Conservation (phyloP, 805 yeast genomes). For the Diddensiella transvaalensis region DNA sequence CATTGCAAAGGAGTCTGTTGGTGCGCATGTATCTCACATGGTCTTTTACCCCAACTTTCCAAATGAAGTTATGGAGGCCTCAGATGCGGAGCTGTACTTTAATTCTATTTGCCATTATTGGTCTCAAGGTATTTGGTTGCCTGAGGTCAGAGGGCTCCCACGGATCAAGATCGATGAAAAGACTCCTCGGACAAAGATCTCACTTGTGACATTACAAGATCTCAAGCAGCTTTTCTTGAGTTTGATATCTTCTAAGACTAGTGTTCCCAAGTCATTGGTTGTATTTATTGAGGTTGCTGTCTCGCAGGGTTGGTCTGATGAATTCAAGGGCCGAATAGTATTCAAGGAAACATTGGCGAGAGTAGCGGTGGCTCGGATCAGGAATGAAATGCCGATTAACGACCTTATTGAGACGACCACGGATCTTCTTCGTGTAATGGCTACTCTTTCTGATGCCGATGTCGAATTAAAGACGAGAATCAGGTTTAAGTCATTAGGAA, state of each 20-base stretch:
- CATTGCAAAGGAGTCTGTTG: slow-evolving; percentile 2
- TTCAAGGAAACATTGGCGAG: slow-evolving; percentile 8
- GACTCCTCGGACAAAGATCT: background rate
- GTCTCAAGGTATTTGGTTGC: slow-evolving; percentile 1
- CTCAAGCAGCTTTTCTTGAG: slow-evolving; percentile 4
- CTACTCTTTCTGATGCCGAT: slow-evolving; percentile 7
- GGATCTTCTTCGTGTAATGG: slow-evolving; percentile 11
- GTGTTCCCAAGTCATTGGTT: slow-evolving; percentile 2
- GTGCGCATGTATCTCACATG: slow-evolving; percentile 5
- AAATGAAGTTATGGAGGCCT: slow-evolving; percentile 9
- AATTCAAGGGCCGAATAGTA: slow-evolving; percentile 5
- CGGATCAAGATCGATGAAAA: background rate
- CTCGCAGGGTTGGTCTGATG: slow-evolving; percentile 4
- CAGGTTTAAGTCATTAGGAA: slow-evolving; percentile 10
- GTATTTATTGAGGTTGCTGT: slow-evolving; percentile 5
- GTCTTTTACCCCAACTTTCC: slow-evolving; percentile 12
- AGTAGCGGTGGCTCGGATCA: slow-evolving; percentile 1
- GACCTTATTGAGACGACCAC: slow-evolving; percentile 3
- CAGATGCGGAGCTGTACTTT: slow-evolving; percentile 4
- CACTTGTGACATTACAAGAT: background rate
- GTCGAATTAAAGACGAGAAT: slow-evolving; percentile 5
- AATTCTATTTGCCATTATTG: slow-evolving; percentile 7
- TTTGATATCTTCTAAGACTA: slow-evolving; percentile 6
- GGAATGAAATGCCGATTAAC: background rate
- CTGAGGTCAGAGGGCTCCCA: background rate